Evolutionary conservation across 1,284 basidiomycete species (phyloP).

Genomic region (Testicularia cyperi): DNA sequence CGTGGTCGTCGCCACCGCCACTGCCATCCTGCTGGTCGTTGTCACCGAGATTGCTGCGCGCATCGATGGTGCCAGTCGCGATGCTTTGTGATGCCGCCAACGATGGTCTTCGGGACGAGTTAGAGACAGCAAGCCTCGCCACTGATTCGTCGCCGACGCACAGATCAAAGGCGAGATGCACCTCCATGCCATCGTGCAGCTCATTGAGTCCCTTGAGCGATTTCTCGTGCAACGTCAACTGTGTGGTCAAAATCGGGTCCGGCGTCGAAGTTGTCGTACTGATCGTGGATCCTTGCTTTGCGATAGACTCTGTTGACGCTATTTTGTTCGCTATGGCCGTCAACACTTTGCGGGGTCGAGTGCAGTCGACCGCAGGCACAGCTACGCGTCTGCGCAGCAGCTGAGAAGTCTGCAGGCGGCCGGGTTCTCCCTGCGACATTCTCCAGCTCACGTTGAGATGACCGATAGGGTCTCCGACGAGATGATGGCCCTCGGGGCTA

Average conservation of each 20-base stretch:
- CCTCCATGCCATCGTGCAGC: not conserved
- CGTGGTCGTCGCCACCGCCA: not conserved
- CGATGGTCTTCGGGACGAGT: not conserved
- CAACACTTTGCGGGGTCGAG: not conserved
- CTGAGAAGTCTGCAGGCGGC: slow-evolving; percentile 36
- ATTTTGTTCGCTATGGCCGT: too few relatives aligned
- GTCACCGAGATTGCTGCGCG: too few relatives aligned
- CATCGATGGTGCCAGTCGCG: not conserved
- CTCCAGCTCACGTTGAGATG: slow-evolving; percentile 56
- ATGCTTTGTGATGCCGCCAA: not conserved
- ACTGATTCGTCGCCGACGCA: slow-evolving; percentile 1
- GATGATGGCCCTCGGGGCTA: slow-evolving; percentile 2
- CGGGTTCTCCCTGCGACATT: slow-evolving; percentile 47
- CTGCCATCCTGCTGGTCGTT: not conserved
- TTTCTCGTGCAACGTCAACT: not conserved
- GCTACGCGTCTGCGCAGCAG: slow-evolving; percentile 12
- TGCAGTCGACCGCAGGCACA: not conserved
- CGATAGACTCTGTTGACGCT: too few relatives aligned
- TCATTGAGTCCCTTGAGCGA: slow-evolving; percentile 3
- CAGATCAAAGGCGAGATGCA: slow-evolving; percentile 5
- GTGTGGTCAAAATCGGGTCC: slow-evolving; percentile 1
- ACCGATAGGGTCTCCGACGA: slow-evolving; percentile 31
- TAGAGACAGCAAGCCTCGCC: not conserved
- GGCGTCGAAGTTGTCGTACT: not conserved
- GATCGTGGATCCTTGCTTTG: not conserved